Evolutionary conservation across 2,329 filamentous ascomycete genomes (phyloP), one percentile per base, ranked within the genome.

Genomic region (Cladosporium sp.): DNA sequence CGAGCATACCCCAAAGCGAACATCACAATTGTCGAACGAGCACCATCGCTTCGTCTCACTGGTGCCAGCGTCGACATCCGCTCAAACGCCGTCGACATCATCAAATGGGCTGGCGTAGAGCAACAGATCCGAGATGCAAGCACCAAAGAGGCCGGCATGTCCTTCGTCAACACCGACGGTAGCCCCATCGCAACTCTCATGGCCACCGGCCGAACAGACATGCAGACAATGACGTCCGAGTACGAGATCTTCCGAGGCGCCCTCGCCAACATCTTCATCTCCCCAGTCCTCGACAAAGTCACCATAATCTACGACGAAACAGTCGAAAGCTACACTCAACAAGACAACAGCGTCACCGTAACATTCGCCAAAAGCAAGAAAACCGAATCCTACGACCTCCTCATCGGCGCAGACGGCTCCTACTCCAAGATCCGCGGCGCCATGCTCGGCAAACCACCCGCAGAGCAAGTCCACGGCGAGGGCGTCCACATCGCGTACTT

Each of bases 61-160:
- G 82, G 82, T 1, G 80, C 82, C 66, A 77, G 80, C 24, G 73
- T 84, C 49, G 82, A 84, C 67, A 77, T 84, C 3, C 80, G 81
- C 32, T 79, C 76, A 2, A 69, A 76, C 5, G 81, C 78, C 0
- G 74, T 83, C 18, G 73, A 79, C 7, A 74, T 82, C 14, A 79
- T 83, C 54, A 71, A 73, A 26, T 75, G 74, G 41, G 76, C 83
- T 68, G 79, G 79, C 1, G 68, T 83, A 18, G 75, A 80, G 55
- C 68, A 71, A 1, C 72, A 72, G 0, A 74, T 84, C 34, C 76
- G 77, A 11, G 70, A 71, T 1, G 70, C 72, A 4, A 72, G 75
- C 18, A 80, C 79, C 2, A 74, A 75, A 12, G 82, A 83, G 70
- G 71, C 73, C 26, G 82, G 81, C 34, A 73, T 78, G n/a, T 71